Base-by-base conservation (phyloP, 176 grass and related monocot species). In the Triticum turgidum region DNA sequence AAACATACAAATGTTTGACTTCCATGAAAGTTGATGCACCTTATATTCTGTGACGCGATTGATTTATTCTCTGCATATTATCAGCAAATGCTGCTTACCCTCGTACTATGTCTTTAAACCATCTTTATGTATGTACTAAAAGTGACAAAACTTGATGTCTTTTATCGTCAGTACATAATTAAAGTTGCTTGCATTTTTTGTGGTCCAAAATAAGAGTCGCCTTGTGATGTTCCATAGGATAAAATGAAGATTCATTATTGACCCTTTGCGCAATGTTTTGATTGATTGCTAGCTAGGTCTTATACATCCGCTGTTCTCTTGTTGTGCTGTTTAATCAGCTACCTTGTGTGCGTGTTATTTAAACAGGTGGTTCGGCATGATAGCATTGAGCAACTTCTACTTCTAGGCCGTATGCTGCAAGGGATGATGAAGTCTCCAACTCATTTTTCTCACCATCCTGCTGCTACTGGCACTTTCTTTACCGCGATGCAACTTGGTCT, bases 301-400 rank as follows among this genome's bases (percentile, higher is more conserved):
- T 39, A 9, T 18, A 49, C 18, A 41, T 73, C 14, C 11, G 17
- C 18, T 84, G n/a, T 84, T 76, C 14, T 58, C 29, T 69, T 75
- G 25, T 73, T 77, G 42, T 37, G 7, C 42, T 78, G 20, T 63
- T 38, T 66, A 73, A 73, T 83, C 21, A 45, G 83, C 9, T 67
- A 67, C 62, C 15, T 49, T 81, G 30, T 47, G 79, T 7, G 39
- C 54, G 62, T 78, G n/a, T 58, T 61, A 89, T 82, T 81, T 39
- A 89, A 77, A 39, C 79, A 98, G 97, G 97, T 98, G 63, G 92
- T 96, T 86, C 88, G 92, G 68, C 92, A 98, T 87, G 97, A 98
- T 84, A 98, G 97, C 70, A 94, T 98, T 63, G 97, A 96, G 77
- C 97, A 98, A 84, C 91, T 98, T 86, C 85, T 98, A 79, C 97